These are phyloP conservation scores for Glycyrrhiza uralensis DNA, from an alignment of 306 rosid genomes.

Conservation along the genomic window DNA sequence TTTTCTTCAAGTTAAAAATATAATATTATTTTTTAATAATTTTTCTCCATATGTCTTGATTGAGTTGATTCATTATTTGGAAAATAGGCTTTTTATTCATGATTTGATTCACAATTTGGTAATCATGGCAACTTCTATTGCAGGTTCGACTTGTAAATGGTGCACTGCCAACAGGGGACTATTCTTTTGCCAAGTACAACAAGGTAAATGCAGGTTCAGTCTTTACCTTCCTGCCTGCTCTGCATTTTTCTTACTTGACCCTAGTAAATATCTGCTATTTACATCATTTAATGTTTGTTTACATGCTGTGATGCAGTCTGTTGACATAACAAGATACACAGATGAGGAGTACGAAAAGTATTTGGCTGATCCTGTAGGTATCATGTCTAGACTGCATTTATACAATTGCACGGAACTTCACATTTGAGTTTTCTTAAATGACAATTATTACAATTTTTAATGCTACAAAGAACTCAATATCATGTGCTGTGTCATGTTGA, in stretches of 20 bases:
- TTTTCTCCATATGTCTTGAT: background rate
- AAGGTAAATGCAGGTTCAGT: constrained; percentile 47
- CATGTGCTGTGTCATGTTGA: background rate
- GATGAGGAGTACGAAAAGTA: constrained; percentile 88
- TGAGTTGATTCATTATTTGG: background rate
- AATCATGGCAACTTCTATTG: background rate
- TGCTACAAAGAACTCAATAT: background rate
- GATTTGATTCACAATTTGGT: background rate
- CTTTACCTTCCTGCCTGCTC: background rate
- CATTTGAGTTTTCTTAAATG: background rate
- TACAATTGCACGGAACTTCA: background rate
- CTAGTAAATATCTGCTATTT: background rate
- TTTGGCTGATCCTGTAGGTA: constrained; percentile 81
- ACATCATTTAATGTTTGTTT: constrained; percentile 25
- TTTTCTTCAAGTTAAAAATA: background rate
- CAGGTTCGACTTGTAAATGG: constrained; percentile 86
- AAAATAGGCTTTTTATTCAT: background rate
- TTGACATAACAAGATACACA: constrained; percentile 70
- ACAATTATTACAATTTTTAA: background rate
- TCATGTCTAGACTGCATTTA: constrained; percentile 21
- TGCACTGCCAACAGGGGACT: constrained; percentile 82
- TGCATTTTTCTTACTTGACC: background rate
- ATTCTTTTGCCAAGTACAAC: constrained; percentile 92
- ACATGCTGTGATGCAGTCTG: constrained; percentile 63
- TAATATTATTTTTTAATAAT: background rate